Percentiles rank a stretch among this genome's conserved stretches.
phyloP scores from a whole-genome alignment of 192 early-diverging fungal species.

The Chytriomyces confervae region DNA sequence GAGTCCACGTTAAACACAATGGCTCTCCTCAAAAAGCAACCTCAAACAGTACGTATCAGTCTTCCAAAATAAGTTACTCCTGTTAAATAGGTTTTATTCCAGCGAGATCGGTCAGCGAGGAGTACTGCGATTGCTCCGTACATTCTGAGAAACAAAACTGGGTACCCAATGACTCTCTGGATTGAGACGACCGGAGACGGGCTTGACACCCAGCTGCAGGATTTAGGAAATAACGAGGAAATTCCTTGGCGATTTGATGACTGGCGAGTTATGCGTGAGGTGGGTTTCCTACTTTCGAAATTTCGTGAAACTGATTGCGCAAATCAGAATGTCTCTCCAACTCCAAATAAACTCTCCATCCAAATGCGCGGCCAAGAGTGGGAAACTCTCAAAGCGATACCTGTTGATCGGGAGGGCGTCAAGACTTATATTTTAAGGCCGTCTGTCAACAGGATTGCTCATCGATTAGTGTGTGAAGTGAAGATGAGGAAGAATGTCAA shows the following conservation, averaged over 20 bases:
- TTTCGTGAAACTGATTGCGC: background rate
- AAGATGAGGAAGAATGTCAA: conserved; percentile 87
- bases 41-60: background rate
- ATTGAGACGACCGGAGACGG: conserved; percentile 57
- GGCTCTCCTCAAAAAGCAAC: conserved; percentile 31
- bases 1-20: conserved; percentile 50
- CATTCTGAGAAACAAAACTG: conserved; percentile 87
- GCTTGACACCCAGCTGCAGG: conserved; percentile 70
- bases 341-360: conserved; percentile 80
- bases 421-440: conserved; percentile 83
- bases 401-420: conserved; percentile 88
- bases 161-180: conserved; percentile 91
- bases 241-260: conserved; percentile 97
- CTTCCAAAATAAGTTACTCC: conserved; percentile 4
- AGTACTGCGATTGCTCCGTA: conserved; percentile 73
- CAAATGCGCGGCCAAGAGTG: conserved; percentile 86
- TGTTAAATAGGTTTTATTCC: background rate
- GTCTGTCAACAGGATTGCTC: conserved; percentile 73
- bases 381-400: conserved; percentile 89
- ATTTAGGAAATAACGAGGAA: conserved; percentile 73
- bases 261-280: conserved; percentile 91
- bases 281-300: conserved; percentile 32
- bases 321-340: conserved; percentile 43
- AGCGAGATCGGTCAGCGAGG: conserved; percentile 24
- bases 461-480: conserved; percentile 88